A percentile compares a stretch with the other conserved stretches of the same genome.
These are phyloP conservation scores for Myriosclerotinia duriaeana DNA, from an alignment of 2,329 filamentous ascomycete species.

Conservation along the genomic window DNA sequence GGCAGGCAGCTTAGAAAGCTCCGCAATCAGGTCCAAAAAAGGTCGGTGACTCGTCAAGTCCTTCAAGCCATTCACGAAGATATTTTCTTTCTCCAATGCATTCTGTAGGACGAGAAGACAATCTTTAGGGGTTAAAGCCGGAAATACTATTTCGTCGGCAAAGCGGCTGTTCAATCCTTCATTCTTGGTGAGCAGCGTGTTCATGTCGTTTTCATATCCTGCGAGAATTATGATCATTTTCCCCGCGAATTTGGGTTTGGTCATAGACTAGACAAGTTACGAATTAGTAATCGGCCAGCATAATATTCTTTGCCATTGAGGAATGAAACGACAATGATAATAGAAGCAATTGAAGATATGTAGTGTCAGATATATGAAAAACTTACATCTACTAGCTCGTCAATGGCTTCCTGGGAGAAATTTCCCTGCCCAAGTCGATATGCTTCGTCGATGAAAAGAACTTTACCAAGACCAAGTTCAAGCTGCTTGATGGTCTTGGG, in stretches of 20 bases:
- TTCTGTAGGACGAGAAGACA: slow-evolving; percentile 44
- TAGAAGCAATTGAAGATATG: no score
- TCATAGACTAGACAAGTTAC: slow-evolving; percentile 35
- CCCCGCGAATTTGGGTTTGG: slow-evolving; percentile 48
- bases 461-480: slow-evolving; percentile 53
- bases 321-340: background rate
- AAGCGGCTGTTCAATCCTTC: slow-evolving; percentile 56
- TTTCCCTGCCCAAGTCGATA: slow-evolving; percentile 52
- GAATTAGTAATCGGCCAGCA: background rate
- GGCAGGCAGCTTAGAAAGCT: slow-evolving; percentile 43
- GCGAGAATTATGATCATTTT: slow-evolving; percentile 58
- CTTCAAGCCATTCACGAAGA: slow-evolving; percentile 28
- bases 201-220: slow-evolving; percentile 57
- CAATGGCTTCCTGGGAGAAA: slow-evolving; percentile 63
- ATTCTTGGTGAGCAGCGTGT: slow-evolving; percentile 52
- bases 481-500: slow-evolving; percentile 62
- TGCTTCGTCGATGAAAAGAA: slow-evolving; percentile 60
- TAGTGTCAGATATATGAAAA: rapidly evolving
- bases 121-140: slow-evolving; percentile 39
- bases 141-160: slow-evolving; percentile 51
- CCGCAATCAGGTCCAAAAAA: slow-evolving; percentile 39
- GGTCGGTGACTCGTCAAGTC: slow-evolving; percentile 37
- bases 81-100: slow-evolving; percentile 40
- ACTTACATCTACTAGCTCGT: slow-evolving; percentile 60
- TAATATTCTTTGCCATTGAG: background rate